Evolutionary conservation across 768 basidiomycete genomes (phyloP), one percentile per base, ranked within the genome.

Genomic region (Auricularia heimuer): DNA sequence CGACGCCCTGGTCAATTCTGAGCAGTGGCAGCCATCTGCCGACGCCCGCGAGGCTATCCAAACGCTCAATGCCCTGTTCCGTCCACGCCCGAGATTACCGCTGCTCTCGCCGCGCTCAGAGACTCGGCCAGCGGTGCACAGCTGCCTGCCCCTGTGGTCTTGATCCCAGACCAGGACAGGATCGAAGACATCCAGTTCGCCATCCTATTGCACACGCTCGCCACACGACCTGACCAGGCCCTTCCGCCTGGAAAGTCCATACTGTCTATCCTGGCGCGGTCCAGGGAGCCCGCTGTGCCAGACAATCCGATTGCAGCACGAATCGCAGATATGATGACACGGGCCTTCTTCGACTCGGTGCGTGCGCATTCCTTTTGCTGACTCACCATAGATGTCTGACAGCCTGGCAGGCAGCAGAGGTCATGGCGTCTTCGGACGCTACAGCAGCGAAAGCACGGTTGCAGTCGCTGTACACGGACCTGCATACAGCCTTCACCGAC

Each of bases 281-380:
- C 75, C 0, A 68, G 68, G 56, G 62, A 67, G 2, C 35, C 64
- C 4, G 65, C 62, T 18, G 62, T 67, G 47, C 67, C 66, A n/a
- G 69, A 66, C 18, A 70, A 69, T 18, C 37, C 77, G 12, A 73
- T 82, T 47, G 82, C 84, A 12, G 79, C 80, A 65, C 77, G 80
- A 65, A 82, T 83, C 4, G 75, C 74, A 54, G 76, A 77, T 64
- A 66, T 79, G 6, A 81, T 83, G 12, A 85, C 88, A 71, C 77
- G 76, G 61, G 88, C 86, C 3, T 91, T 91, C 71, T 91, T 89
- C 89, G 83, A 85, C 51, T 82, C 88, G 80, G 89, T 89, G 69
- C 70, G 80, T 69, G 29, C 39, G 39, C 39, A 42, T 14, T 63
- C 58, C 47, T 3, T 65, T 6, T 65, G 51, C 63, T 60, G 36